A percentile compares a stretch with the other conserved stretches of the same genome.
Evolutionary conservation across 306 rosid species (phyloP).

Genomic region (Vigna hirtella): DNA sequence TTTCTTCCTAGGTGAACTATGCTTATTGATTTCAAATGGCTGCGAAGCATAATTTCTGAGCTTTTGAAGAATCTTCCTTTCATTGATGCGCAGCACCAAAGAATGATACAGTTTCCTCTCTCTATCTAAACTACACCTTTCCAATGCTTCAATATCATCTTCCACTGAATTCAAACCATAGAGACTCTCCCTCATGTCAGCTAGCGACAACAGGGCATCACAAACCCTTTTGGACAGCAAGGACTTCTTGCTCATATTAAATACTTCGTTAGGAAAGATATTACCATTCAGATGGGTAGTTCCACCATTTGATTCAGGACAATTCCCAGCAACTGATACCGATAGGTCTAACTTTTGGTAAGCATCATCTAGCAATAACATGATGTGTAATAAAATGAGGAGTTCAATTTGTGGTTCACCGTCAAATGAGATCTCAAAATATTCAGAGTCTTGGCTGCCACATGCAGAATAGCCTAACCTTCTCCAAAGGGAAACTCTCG

Average conservation of each 20-base stretch:
- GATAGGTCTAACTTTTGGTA: conserved; percentile 67
- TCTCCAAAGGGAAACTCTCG: conserved; percentile 83
- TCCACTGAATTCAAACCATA: conserved; percentile 67
- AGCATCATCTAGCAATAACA: conserved; percentile 64
- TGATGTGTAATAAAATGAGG: conserved; percentile 60
- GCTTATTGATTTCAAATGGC: conserved; percentile 39
- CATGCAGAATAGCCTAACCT: conserved; percentile 65
- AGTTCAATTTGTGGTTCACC: conserved; percentile 90
- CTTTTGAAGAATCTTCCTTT: conserved; percentile 74
- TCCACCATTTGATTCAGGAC: conserved; percentile 47
- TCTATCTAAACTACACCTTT: conserved; percentile 48
- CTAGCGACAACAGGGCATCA: conserved; percentile 63
- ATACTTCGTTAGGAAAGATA: conserved; percentile 36
- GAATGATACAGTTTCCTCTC: conserved; percentile 79
- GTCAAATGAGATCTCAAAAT: conserved; percentile 77
- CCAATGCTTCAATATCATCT: conserved; percentile 62
- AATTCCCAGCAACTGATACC: conserved; percentile 50
- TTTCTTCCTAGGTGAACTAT: conserved; percentile 53
- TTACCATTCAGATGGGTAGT: conserved; percentile 46
- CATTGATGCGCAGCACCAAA: conserved; percentile 71
- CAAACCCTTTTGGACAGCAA: conserved; percentile 64
- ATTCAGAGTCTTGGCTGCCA: conserved; percentile 64
- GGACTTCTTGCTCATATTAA: conserved; percentile 48
- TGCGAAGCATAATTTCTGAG: conserved; percentile 62
- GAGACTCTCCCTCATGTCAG: conserved; percentile 72